Conservation (phyloP, 164 flowering plant genomes). For the Platanus orientalis region DNA sequence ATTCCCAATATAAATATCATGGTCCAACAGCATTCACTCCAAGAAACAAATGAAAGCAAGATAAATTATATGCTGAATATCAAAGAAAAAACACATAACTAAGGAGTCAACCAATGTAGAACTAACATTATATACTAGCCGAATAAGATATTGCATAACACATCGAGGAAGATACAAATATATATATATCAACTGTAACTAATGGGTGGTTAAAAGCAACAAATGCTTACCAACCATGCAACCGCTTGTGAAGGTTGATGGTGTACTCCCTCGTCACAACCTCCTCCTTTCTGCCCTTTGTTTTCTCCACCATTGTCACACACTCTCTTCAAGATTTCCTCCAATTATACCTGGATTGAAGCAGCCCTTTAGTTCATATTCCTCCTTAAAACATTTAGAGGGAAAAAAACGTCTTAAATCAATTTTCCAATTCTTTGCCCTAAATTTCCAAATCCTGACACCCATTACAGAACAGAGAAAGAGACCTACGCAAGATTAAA, state of each 20-base stretch:
- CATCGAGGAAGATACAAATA: too few species aligned
- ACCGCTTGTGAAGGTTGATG: constrained; percentile 66
- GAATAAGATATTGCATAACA: too few species aligned
- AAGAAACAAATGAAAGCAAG: background rate
- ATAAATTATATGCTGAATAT: background rate
- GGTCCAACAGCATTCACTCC: background rate
- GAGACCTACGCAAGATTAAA: too few species aligned
- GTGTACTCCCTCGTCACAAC: constrained; percentile 73
- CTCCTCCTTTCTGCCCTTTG: constrained; percentile 63
- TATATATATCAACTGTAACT: too few species aligned
- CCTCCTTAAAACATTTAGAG: background rate
- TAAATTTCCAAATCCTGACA: too few species aligned
- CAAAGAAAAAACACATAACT: background rate
- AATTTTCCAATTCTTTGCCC: too few species aligned
- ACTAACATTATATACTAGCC: too few species aligned
- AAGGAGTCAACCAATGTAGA: too few species aligned
- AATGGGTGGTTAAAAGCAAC: background rate
- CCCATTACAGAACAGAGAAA: too few species aligned
- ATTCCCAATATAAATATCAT: background rate
- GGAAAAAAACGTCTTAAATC: too few species aligned
- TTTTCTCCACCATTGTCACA: constrained; percentile 54
- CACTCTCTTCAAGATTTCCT: background rate
- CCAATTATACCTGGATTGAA: background rate
- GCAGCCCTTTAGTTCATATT: background rate
- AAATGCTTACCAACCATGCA: constrained; percentile 52